Percentiles rank a stretch among this genome's conserved stretches.
Conservation (phyloP, 2,329 filamentous ascomycete species). For the Colletotrichum filicis region DNA sequence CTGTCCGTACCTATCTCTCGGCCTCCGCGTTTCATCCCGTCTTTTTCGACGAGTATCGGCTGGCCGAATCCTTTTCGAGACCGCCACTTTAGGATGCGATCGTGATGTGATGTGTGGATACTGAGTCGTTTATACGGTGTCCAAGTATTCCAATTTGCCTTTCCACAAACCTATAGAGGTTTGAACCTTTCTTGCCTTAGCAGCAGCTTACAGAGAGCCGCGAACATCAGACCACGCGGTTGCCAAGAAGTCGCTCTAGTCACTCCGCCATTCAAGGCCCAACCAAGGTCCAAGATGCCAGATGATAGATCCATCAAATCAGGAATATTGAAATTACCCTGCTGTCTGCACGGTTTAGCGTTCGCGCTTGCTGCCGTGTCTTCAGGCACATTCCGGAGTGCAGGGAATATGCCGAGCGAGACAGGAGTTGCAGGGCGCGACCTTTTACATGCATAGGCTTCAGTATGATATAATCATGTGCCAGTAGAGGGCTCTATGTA, state of each 20-base stretch:
- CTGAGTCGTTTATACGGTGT: too few relatives aligned
- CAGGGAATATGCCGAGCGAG: background rate
- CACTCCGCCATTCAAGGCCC: background rate
- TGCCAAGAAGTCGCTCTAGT: constrained; percentile 1
- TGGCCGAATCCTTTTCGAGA: background rate
- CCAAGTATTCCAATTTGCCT: background rate
- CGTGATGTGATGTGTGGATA: background rate
- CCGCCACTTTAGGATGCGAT: background rate
- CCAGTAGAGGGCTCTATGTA: background rate
- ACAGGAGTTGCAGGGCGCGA: background rate
- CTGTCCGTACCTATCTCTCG: background rate
- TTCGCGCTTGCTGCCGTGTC: constrained; percentile 18
- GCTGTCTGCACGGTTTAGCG: background rate
- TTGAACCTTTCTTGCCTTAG: background rate
- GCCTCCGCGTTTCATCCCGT: constrained; percentile 27
- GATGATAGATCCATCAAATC: background rate
- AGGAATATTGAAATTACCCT: constrained; percentile 13
- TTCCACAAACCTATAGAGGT: background rate
- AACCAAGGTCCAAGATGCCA: background rate
- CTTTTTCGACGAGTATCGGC: background rate
- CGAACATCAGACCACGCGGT: constrained; percentile 27
- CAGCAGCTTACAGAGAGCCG: background rate
- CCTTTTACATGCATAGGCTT: background rate
- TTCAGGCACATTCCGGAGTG: background rate
- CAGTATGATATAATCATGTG: rapidly evolving